Base-by-base conservation (phyloP, 1,284 basidiomycete species). In the Psilocybe mexicana region DNA sequence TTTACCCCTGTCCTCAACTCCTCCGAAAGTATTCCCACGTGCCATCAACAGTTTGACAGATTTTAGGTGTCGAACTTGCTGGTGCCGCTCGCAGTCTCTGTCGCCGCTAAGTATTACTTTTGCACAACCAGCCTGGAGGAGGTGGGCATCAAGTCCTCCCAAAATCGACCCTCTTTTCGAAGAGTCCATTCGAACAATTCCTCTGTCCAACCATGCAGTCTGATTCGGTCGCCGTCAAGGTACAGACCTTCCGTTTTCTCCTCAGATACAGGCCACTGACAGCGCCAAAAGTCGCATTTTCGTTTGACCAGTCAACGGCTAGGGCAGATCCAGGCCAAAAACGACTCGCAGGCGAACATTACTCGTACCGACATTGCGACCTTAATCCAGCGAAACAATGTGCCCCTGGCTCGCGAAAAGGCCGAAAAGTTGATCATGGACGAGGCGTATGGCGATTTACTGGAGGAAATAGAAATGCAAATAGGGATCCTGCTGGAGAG, bases 381-480 rank as follows among this genome's bases (percentile, higher is more conserved):
- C 8, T 71, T 87, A 25, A 74, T 92, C 43, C 78, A 81, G 54
- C 82, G 87, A 61, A 79, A 79, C 38, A 83, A 87, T 59, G 71
- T 87, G 52, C 74, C 74, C 12, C 70, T 87, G 44, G 89, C 89
- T 10, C 82, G 88, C 42, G 79, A 81, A 10, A 90, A 90, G 72
- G 85, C 86, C 0, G 85, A 86, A 66, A 84, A 80, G 64, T 70
- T 88, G 54, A 80, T 88, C 38, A 76, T 80, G 42, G 86, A 89
- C 51, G 88, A 91, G 67, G 75, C 77, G 8, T 74, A 79, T 62
- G 80, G 79, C 6, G 84, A 88, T 65, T 66, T 88, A 8, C 64
- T 90, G 62, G 87, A 86, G 68, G 76, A 80, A 24, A 61, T 91
- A 60, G 87, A 86, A 70, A 85, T 85, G 80, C 77, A 88, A 63